phyloP scores from a whole-genome alignment of 345 rosid species.

The Lepidium didymum region DNA sequence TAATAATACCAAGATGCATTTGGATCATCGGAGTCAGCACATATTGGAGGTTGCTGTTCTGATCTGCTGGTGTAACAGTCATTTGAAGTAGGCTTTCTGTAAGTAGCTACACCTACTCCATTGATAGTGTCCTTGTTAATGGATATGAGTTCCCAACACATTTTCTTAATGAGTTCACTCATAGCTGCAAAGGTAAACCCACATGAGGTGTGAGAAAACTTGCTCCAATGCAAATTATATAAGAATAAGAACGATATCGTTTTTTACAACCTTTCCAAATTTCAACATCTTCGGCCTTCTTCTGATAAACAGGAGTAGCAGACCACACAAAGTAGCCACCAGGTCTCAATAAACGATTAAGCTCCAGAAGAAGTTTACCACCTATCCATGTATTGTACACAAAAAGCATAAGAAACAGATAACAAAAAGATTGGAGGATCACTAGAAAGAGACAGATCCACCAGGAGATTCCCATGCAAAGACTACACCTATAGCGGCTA shows the following conservation, averaged over 20 bases:
- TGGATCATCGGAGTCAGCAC: constrained; percentile 75
- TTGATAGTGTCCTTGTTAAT: constrained; percentile 62
- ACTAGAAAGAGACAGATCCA: not conserved
- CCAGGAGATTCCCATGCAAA: not conserved
- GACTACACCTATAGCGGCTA: not conserved
- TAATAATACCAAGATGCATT: constrained; percentile 77
- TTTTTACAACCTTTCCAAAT: constrained; percentile 72
- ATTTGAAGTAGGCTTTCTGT: constrained; percentile 70
- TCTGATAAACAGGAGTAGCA: constrained; percentile 96
- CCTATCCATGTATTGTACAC: constrained; percentile 38
- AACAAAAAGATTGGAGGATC: not conserved
- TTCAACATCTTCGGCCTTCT: constrained; percentile 61
- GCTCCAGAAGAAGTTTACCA: constrained; percentile 86
- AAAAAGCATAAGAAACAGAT: not conserved
- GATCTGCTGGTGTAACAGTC: constrained; percentile 76
- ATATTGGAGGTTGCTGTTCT: constrained; percentile 64
- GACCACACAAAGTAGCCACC: constrained; percentile 97
- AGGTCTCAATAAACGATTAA: constrained; percentile 76
- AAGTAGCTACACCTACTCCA: constrained; percentile 70
- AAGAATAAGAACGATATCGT: not conserved
- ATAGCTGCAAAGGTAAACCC: constrained; percentile 58
- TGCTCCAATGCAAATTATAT: constrained; percentile 12
- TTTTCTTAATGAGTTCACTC: constrained; percentile 60
- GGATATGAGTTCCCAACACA: constrained; percentile 91
- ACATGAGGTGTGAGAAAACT: constrained; percentile 15